phyloP scores from a whole-genome alignment of 73 alveolate genomes.

The Blepharisma stoltei region DNA sequence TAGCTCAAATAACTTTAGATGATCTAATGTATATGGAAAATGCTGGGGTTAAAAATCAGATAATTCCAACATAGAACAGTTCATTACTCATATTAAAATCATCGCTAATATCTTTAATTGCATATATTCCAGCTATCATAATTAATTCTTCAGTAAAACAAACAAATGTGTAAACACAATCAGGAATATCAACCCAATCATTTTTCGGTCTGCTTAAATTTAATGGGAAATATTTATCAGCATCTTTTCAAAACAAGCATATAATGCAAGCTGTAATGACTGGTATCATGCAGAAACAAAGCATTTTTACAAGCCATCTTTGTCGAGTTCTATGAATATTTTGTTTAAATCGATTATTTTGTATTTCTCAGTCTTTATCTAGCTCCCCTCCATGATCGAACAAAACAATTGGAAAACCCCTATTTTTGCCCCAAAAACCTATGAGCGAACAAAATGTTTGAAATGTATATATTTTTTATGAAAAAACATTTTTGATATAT shows the following conservation, averaged over 20 bases:
- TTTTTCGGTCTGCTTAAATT: no score
- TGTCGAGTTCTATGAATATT: not conserved
- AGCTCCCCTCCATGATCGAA: no score
- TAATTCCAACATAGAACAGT: not conserved
- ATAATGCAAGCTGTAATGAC: not conserved
- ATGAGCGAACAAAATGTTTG: no score
- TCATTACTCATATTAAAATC: slow-evolving; percentile 12
- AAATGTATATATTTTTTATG: no score
- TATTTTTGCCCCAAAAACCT: no score
- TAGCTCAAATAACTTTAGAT: not conserved
- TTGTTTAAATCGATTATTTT: not conserved
- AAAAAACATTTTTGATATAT: no score
- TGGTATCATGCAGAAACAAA: not conserved
- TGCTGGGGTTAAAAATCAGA: slow-evolving; percentile 1
- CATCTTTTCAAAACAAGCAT: not conserved
- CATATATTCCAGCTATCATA: not conserved
- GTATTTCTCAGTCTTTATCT: no score
- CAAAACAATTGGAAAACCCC: no score
- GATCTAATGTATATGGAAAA: not conserved
- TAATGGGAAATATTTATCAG: slow-evolving; percentile 9
- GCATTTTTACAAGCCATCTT: not conserved
- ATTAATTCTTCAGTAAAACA: not conserved
- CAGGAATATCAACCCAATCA: not conserved
- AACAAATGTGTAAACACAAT: not conserved
- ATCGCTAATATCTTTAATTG: not conserved